phyloP scores from a whole-genome alignment of 805 yeast species.

The Cyberlindnera xylosilytica region DNA sequence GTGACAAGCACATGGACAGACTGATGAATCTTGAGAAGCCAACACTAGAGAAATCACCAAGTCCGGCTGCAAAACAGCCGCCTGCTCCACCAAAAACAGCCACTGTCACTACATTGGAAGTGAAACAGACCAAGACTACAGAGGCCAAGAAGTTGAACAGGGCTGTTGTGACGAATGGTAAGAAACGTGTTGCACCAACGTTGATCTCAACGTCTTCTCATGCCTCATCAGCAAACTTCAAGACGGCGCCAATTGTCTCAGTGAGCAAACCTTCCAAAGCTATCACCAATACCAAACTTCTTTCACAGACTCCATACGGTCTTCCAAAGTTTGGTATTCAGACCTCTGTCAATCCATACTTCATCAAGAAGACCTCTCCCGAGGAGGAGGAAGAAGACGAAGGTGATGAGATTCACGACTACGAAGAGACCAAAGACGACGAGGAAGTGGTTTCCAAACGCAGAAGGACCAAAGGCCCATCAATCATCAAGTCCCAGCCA shows the following conservation, averaged over 20 bases:
- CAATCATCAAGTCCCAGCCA: constrained; percentile 16
- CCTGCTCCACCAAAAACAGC: constrained; percentile 1
- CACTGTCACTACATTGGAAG: constrained; percentile 22
- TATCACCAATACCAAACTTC: constrained; percentile 3
- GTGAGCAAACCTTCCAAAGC: constrained; percentile 8
- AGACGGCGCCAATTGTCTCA: constrained; percentile 12
- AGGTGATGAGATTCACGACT: constrained; percentile 27
- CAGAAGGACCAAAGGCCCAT: constrained; percentile 30
- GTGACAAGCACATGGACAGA: constrained; percentile 38
- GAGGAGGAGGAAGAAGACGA: constrained; percentile 27
- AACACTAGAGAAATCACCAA: constrained; percentile 6
- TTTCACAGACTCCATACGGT: constrained; percentile 45
- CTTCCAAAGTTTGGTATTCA: constrained; percentile 65
- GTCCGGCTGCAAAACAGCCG: constrained; percentile 7
- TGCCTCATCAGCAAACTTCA: constrained; percentile 20
- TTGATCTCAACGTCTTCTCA: constrained; percentile 47
- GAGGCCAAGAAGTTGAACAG: constrained; percentile 36
- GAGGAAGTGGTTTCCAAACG: constrained; percentile 30
- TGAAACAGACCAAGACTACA: constrained; percentile 17
- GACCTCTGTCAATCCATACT: constrained; percentile 58
- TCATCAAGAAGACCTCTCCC: constrained; percentile 30
- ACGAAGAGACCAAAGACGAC: constrained; percentile 49
- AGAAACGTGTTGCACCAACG: constrained; percentile 71
- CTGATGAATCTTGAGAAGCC: constrained; percentile 34
- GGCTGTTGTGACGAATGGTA: constrained; percentile 70